Base-by-base conservation (phyloP, 78 protist species). In the Speleostelium caveatum region DNA sequence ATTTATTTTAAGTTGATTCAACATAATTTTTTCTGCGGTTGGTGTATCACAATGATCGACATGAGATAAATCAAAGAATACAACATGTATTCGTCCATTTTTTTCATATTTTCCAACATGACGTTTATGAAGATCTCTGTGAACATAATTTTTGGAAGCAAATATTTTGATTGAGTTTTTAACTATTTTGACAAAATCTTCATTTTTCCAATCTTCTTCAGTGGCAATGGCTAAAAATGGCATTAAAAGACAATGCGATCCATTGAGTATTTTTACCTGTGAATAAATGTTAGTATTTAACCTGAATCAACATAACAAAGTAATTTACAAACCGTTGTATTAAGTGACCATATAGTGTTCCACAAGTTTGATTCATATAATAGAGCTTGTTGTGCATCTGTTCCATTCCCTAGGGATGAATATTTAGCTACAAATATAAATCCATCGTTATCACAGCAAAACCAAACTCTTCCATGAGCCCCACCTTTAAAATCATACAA, bases 391-490 rank as follows among this genome's bases (percentile, higher is more conserved):
- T 45, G 10, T 45, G 53, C 53, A 14, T 45, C 10, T 45, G 6
- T 10, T 45, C 10, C 10, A 10, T 45, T 45, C n/a, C n/a, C n/a
- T 14, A 45, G 6, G 16, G 63, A 19, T 14, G 63, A 22, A 58
- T 19, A 58, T 17, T 58, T 58, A 7, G 16, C 16, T 58, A 58
- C 16, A 58, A 58, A 58, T n/a, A 58, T 17, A 58, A 19, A 19
- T 6, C 63, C 63, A 4, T 17, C 26, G 16, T 22, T 58, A n/a
- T 14, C 17, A 22, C 63, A 58, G 7, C 33, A 14, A 58, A 58
- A 17, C 63, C 63, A 58, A 4, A 58, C 63, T 58, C 63, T 58
- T 19, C 63, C 63, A 58, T 58, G 63, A 7, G 63, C 26, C 4
- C 33, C 63, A n/a, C 30, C 7, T 58, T 22, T 58, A 19, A 58